phyloP scores from a whole-genome alignment of 2,329 filamentous ascomycete species.

The Clonostachys rhizophaga region DNA sequence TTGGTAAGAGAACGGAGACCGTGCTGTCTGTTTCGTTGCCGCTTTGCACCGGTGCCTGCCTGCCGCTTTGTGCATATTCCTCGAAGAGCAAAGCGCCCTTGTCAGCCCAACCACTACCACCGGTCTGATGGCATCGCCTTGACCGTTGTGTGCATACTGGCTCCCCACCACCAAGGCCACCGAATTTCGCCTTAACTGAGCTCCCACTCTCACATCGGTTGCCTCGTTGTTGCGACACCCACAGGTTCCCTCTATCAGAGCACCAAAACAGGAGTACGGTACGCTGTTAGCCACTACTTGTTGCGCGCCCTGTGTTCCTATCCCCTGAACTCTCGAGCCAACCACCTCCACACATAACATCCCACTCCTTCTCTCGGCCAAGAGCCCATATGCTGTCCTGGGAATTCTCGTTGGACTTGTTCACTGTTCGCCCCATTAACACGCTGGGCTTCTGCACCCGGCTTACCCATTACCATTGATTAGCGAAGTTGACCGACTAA shows the following conservation, averaged over 20 bases:
- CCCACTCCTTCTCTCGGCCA: not conserved
- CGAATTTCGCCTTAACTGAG: not conserved
- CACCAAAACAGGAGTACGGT: not conserved
- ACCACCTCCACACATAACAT: not conserved
- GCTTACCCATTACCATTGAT: not conserved
- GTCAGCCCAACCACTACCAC: no score
- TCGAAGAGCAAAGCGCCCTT: no score
- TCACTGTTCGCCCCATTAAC: not conserved
- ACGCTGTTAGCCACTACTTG: not conserved
- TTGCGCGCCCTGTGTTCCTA: no score
- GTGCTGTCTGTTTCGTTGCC: no score
- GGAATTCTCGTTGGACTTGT: not conserved
- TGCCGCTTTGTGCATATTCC: no score
- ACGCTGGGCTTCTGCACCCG: no score
- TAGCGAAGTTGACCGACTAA: not conserved
- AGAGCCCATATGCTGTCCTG: not conserved
- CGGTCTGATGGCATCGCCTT: no score
- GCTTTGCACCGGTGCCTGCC: no score
- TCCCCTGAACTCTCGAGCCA: not conserved
- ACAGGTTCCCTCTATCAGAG: not conserved
- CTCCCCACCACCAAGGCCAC: not conserved
- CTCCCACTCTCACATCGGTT: not conserved
- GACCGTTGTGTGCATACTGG: not conserved
- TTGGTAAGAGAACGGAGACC: no score
- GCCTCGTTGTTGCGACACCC: not conserved